phyloP scores from a whole-genome alignment of 441 rosid species.

The Manihot esculenta region DNA sequence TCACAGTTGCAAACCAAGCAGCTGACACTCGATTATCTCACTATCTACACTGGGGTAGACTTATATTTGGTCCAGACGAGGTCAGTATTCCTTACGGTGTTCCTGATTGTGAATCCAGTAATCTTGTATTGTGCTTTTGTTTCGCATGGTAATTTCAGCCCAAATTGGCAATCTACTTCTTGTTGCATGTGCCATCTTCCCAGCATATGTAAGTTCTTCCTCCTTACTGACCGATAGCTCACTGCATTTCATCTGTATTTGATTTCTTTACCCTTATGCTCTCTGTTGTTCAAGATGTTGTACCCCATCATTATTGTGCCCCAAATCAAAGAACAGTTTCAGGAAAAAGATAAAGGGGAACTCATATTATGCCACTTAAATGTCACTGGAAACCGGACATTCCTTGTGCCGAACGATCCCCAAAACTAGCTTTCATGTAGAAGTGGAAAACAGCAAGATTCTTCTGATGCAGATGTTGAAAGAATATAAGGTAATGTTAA shows the following conservation, averaged over 20 bases:
- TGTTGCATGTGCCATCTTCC: conserved; percentile 39
- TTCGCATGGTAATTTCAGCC: conserved; percentile 43
- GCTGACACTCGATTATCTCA: not conserved
- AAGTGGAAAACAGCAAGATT: conserved; percentile 50
- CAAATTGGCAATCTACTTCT: conserved; percentile 40
- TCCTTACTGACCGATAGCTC: conserved; percentile 2
- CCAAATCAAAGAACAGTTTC: conserved; percentile 56
- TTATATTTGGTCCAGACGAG: conserved; percentile 75
- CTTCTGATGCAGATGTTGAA: conserved; percentile 59
- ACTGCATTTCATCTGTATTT: conserved; percentile 52
- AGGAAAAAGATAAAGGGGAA: conserved; percentile 44
- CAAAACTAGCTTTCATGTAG: conserved; percentile 43
- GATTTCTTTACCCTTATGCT: conserved; percentile 11
- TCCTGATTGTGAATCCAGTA: conserved; percentile 52
- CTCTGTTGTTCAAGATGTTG: conserved; percentile 1
- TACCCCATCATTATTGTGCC: conserved; percentile 17
- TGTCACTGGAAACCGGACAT: conserved; percentile 27
- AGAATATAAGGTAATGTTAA: conserved; percentile 53
- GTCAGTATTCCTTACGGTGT: conserved; percentile 54
- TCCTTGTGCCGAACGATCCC: conserved; percentile 40
- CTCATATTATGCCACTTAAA: conserved; percentile 29
- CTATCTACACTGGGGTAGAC: conserved; percentile 47
- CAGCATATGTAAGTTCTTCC: conserved; percentile 48
- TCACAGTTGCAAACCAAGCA: not conserved
- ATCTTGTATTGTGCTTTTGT: conserved; percentile 57